Base-by-base conservation (phyloP, 495 filamentous ascomycete genomes). In the Copromyces sp. region DNA sequence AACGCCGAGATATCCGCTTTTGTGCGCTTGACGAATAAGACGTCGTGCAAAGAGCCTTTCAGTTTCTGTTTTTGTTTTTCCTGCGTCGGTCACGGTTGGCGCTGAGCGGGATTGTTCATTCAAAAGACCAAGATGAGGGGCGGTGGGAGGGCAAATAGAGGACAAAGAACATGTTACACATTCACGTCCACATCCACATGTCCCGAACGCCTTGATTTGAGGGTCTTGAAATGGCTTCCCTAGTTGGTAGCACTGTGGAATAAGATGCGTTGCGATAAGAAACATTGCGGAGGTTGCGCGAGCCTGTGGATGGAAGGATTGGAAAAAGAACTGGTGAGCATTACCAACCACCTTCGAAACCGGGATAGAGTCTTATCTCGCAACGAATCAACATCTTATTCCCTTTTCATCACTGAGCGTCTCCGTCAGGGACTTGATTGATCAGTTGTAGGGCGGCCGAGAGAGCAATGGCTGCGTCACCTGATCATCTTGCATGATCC, bases 401-500 rank as follows among this genome's bases (percentile, higher is more conserved):
- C 29, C 68, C 39, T 44, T 73, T 39, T 40, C 1, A 29, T 20
- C 69, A 32, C 32, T 39, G 37, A 69, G 40, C 39, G 17, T 37
- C 39, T 59, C 40, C 41, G 72, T 69, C 17, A 59, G 70, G 2
- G 44, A 53, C n/a, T 41, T 35, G 45, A 32, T 53, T 68, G 47
- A 32, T 17, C 11, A 37, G 37, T 12, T 40, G 12, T 24, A 39
- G n/a, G 44, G 29, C n/a, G 41, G 42, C 44, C 42, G 68, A 68
- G 11, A 17, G 42, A 35, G 44, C 70, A 61, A 72, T 75, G 73
- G 71, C 73, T 71, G 69, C 74, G 68, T 80, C 79, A 80, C 74
- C 78, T 81, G 80, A 81, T 71, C 72, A 65, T 39, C 71, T 73
- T 78, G 77, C 80, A 81, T 78, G 70, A 68, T 69, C 41, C 68